A percentile compares a stretch with the other conserved stretches of the same genome.
Conservation (phyloP, 352 stramenopile genomes). For the Peronosclerospora sorghi region DNA sequence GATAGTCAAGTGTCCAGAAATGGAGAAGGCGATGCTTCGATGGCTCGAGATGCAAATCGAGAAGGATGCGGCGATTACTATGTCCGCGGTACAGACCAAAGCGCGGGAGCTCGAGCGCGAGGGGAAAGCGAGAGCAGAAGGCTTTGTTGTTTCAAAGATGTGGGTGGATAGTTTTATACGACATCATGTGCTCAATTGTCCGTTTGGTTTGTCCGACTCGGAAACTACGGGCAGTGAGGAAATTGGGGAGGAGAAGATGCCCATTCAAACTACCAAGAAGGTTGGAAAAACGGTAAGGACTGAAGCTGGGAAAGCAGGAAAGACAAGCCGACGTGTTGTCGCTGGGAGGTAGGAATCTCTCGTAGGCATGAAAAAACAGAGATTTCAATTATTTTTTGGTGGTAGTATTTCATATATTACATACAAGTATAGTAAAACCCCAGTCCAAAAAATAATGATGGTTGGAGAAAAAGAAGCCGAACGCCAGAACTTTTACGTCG, state of each 20-base stretch:
- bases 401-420: no score
- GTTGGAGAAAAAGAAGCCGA: conserved; percentile 38
- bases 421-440: no score
- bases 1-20: conserved; percentile 45
- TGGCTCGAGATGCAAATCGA: conserved; percentile 33
- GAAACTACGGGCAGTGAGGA: conserved; percentile 12
- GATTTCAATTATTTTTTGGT: no score
- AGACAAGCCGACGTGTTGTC: conserved; percentile 8
- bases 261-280: conserved; percentile 1
- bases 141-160: conserved; percentile 16
- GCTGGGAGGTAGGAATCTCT: conserved; percentile 3
- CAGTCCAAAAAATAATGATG: no score
- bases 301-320: conserved; percentile 5
- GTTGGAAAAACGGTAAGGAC: neutral
- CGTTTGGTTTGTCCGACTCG: conserved; percentile 15
- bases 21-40: conserved; percentile 51
- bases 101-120: conserved; percentile 8
- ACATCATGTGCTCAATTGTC: conserved; percentile 16
- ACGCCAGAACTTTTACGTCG: conserved; percentile 58
- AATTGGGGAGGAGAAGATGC: neutral
- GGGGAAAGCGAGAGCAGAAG: conserved; percentile 6
- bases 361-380: no score
- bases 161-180: conserved; percentile 23
- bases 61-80: conserved; percentile 15
- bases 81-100: conserved; percentile 5